Evolutionary conservation across 1,284 basidiomycete genomes (phyloP).

Genomic region (Inonotus obliquus): DNA sequence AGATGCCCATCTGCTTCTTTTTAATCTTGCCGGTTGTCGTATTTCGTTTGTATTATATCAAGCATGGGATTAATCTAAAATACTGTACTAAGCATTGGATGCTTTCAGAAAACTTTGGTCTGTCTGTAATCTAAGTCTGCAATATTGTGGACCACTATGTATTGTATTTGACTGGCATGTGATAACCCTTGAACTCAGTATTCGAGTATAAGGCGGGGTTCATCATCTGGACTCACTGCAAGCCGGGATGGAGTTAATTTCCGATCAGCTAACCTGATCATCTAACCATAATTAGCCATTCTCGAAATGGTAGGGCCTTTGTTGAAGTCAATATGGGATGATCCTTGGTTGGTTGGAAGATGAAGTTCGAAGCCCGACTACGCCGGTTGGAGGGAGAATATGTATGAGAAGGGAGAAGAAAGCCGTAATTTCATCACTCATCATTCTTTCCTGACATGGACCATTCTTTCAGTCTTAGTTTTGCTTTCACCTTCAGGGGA

Average conservation of each 20-base stretch:
- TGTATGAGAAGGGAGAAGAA: neutral
- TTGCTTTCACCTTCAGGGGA: too few species aligned
- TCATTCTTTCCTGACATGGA: neutral
- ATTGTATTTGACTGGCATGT: too few species aligned
- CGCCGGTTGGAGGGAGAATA: neutral
- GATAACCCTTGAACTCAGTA: too few species aligned
- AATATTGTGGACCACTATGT: neutral
- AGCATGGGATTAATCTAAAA: neutral
- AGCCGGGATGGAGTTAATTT: neutral
- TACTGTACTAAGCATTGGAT: neutral
- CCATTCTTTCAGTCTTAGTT: neutral
- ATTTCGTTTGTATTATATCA: constrained; percentile 6
- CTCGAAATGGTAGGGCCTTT: neutral
- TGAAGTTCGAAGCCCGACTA: neutral
- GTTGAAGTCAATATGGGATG: too few species aligned
- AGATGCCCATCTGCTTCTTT: neutral
- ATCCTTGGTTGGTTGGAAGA: too few species aligned
- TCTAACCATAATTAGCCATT: too few species aligned
- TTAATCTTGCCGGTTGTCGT: neutral
- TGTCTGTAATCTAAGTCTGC: neutral
- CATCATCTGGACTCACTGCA: too few species aligned
- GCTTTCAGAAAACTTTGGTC: neutral
- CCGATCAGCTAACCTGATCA: neutral
- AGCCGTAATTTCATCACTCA: neutral
- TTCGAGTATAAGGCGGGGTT: too few species aligned